These are phyloP conservation scores for Eimeria acervulina DNA, from an alignment of 169 alveolate species.

Conservation along the genomic window DNA sequence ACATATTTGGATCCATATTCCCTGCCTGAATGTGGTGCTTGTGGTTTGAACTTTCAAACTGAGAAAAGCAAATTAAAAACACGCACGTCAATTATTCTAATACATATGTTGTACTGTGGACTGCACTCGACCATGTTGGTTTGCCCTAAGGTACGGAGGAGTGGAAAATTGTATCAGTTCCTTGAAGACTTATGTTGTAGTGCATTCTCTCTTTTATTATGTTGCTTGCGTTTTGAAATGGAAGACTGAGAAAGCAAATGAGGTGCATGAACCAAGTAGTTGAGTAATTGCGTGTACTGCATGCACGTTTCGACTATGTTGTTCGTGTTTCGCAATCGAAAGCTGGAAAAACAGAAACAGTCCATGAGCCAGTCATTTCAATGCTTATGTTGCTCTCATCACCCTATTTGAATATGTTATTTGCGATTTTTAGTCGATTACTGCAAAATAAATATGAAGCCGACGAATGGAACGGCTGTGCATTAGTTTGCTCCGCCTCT, in stretches of 20 bases:
- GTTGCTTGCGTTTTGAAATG: background rate
- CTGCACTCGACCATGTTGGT: background rate
- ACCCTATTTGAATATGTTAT: too few species aligned
- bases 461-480: too few species aligned
- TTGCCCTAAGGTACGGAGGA: too few species aligned
- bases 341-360: too few species aligned
- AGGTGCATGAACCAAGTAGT: background rate
- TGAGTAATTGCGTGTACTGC: background rate
- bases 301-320: background rate
- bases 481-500: background rate
- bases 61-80: background rate
- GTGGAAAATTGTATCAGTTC: too few species aligned
- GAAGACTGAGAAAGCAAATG: background rate
- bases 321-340: background rate
- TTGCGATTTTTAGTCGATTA: too few species aligned
- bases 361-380: too few species aligned
- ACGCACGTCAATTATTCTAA: too few species aligned
- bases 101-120: background rate
- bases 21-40: background rate
- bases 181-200: too few species aligned
- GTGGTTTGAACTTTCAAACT: background rate
- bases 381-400: too few species aligned
- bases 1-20: background rate
- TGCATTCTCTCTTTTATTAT: background rate
- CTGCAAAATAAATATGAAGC: too few species aligned